These are phyloP conservation scores for Aspergillus carlsbadensis DNA, from an alignment of 495 filamentous ascomycete species.

Conservation along the genomic window DNA sequence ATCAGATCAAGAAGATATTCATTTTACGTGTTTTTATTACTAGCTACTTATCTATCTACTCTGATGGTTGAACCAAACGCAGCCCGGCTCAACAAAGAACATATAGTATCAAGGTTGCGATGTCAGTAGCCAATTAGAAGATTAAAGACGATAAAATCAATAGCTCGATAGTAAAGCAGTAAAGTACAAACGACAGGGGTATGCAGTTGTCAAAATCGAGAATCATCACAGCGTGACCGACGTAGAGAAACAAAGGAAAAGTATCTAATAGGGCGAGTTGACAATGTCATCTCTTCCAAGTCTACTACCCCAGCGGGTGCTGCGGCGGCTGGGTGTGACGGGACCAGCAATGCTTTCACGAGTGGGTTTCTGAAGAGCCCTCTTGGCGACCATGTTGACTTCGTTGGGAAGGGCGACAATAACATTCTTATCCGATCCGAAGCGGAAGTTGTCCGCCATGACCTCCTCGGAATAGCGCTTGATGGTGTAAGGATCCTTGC, in stretches of 20 bases:
- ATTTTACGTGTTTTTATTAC: not conserved
- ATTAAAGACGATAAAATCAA: conserved; percentile 1
- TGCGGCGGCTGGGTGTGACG: conserved; percentile 51
- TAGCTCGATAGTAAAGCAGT: conserved; percentile 8
- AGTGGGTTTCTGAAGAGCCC: conserved; percentile 81
- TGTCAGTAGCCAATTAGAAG: conserved; percentile 1
- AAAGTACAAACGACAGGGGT: conserved; percentile 36
- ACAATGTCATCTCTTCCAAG: conserved; percentile 77
- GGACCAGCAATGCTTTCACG: conserved; percentile 84
- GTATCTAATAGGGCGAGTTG: conserved; percentile 71
- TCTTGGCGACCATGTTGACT: conserved; percentile 92
- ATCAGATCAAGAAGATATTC: not conserved
- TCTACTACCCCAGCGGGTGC: conserved; percentile 48
- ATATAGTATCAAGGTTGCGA: not conserved
- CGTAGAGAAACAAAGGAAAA: not conserved
- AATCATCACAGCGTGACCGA: conserved; percentile 14
- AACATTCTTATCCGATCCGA: conserved; percentile 93
- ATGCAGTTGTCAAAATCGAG: conserved; percentile 33
- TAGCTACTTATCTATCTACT: not conserved
- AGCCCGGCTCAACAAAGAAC: not conserved
- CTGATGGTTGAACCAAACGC: not conserved
- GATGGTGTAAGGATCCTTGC: conserved; percentile 88
- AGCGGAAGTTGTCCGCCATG: conserved; percentile 99
- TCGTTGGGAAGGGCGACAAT: conserved; percentile 96
- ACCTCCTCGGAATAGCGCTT: conserved; percentile 94